Conservation (phyloP, 306 rosid species). For the Hippophae rhamnoides region DNA sequence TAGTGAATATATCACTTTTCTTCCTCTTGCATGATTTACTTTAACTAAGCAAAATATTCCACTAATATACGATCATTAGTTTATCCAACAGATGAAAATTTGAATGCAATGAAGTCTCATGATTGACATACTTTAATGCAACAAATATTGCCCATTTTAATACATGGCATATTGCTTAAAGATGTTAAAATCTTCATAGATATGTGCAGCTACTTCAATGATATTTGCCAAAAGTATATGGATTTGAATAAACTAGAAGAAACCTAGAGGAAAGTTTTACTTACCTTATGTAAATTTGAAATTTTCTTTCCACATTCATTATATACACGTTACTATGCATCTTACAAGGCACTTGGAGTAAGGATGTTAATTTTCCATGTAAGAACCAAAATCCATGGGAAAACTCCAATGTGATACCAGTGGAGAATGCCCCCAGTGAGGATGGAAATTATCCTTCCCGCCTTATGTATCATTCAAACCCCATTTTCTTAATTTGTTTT, state of each 20-base stretch:
- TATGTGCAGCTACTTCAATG: neutral
- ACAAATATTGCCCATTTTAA: neutral
- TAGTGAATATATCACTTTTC: no score
- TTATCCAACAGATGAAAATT: neutral
- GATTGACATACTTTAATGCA: neutral
- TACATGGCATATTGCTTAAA: neutral
- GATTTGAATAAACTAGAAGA: neutral
- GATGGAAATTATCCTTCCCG: no score
- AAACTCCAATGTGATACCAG: no score
- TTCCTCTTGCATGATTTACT: no score
- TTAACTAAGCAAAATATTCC: neutral
- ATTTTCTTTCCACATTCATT: neutral
- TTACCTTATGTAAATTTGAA: neutral
- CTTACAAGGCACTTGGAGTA: neutral
- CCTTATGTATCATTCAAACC: no score
- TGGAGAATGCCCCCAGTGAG: no score
- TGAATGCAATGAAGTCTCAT: neutral
- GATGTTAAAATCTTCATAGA: neutral
- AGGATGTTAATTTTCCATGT: neutral
- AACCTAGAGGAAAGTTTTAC: neutral
- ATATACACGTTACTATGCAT: neutral
- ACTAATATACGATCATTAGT: neutral
- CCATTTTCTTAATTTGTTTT: no score
- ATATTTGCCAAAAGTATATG: neutral
- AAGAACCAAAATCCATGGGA: no score